Base-by-base conservation (phyloP, 1,284 basidiomycete genomes). In the Ceratobasidium sp. region DNA sequence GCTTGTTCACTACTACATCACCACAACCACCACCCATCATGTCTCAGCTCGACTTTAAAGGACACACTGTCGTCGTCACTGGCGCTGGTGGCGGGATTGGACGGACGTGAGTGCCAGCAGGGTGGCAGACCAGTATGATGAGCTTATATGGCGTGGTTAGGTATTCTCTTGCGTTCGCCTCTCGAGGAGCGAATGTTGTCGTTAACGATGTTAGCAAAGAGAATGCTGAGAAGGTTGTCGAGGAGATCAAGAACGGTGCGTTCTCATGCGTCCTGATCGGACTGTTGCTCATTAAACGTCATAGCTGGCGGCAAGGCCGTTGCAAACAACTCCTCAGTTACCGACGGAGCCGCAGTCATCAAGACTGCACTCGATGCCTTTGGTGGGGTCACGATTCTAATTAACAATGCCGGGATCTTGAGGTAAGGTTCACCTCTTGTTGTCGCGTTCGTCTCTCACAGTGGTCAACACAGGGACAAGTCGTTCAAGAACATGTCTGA, bases 391-490 rank as follows among this genome's bases (percentile, higher is more conserved):
- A 89, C 86, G 78, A 94, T 91, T 77, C 88, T 97, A 63, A 92
- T 98, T 81, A 99, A 99, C 86, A 99, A 99, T 84, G 98, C 98
- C 62, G 97, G 98, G 73, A 96, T 99, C 78, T 85, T 99, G 65
- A 89, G 92, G 96, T 92, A 77, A 79, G n/a, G 80, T 81, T 73
- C 58, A 79, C 51, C 71, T 7, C 61, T 22, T 49, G 14, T 31
- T 37, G 64, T 34, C 27, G 19, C 22, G 34, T 29, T 24, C 11
- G 64, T 61, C 34, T 59, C 49, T 39, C 22, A 22, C 29, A 31
- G 49, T 41, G 39, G 34, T 69, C 76, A 51, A 46, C 43, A 39
- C 58, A 80, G 85, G 46, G 86, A 87, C 81, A 85, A 85, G 79
- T 82, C 85, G 39, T 85, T 96, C 86, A 95, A 92, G 85, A 96